Base-by-base conservation (phyloP, 2,329 filamentous ascomycete species). In the Leptodontidium sp. region DNA sequence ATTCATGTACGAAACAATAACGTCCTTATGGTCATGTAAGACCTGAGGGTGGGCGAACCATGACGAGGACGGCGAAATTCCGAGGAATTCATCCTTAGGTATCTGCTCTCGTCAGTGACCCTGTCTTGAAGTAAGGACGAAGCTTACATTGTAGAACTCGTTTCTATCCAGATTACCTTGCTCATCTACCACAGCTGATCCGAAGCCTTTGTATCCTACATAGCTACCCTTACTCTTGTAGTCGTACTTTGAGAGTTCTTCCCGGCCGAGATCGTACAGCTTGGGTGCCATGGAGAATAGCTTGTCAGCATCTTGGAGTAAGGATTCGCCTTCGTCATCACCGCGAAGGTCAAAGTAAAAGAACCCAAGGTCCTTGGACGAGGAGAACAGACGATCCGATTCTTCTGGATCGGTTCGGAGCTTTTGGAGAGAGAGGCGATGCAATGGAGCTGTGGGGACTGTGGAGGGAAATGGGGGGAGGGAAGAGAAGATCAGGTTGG, bases 241-340 rank as follows among this genome's bases (percentile, higher is more conserved):
- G 70, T 88, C 86, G 72, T 87, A 89, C 65, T 83, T 81, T n/a
- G 79, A 73, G 73, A 88, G 86, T 72, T 88, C 87, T 11, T 83
- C 78, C 0, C 84, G 70, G 0, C 81, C 80, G 0, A 88, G 74
- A 4, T 82, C 79, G 72, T 70, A 77, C 5, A 76, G 64, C 40
- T 68, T 66, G 3, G 71, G 71, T 0, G 66, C 73, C 4, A 77
- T 14, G 1, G 64, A 61, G 61, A 76, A 76, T 1, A 76, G 52
- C 14, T 66, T 26, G 8, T 73, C 68, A 2, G 67, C 71, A 61
- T 75, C 72, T 26, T 64, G 43, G 5, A 77, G 65, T 1, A 77
- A 45, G 2, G 57, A 50, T 58, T 76, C 74, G 1, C 74, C 75
- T 61, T 72, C 64, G 2, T 35, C 6, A 32, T 73, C 71, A 3